A percentile compares a stretch with the other conserved stretches of the same genome.
phyloP scores from a whole-genome alignment of 2,329 filamentous ascomycete genomes.

The Lasiodiplodia citricola region DNA sequence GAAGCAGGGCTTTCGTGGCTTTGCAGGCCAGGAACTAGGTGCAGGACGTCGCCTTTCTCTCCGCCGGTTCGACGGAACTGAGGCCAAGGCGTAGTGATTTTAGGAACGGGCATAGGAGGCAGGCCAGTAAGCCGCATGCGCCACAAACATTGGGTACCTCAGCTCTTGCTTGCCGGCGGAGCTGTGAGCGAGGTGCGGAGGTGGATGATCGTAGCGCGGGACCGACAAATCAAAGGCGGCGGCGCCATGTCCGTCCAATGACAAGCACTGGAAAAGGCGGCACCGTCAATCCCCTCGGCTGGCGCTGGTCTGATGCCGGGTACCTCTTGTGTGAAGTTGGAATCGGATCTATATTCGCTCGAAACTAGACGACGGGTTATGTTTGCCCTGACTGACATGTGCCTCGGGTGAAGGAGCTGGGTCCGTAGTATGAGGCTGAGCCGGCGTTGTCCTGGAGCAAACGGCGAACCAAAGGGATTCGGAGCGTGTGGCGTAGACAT shows the following conservation, averaged over 20 bases:
- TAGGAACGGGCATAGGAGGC: not conserved
- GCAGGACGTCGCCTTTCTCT: not conserved
- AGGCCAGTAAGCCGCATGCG: not conserved
- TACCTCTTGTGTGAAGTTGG: not conserved
- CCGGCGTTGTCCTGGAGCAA: no score
- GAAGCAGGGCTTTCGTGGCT: conserved; percentile 6
- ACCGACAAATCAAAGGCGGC: not conserved
- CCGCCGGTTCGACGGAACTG: not conserved
- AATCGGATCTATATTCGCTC: not conserved
- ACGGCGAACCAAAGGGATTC: no score
- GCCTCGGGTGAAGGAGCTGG: not conserved
- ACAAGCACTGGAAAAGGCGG: not conserved
- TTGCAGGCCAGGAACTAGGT: not conserved
- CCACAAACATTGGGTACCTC: not conserved
- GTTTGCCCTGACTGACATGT: no score
- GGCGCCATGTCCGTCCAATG: not conserved
- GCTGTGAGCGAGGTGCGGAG: not conserved
- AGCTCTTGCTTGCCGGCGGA: no score
- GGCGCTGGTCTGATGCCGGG: not conserved
- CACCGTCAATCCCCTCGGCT: not conserved
- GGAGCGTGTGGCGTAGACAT: no score
- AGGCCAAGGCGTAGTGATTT: not conserved
- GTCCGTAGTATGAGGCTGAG: no score
- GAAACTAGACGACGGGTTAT: no score
- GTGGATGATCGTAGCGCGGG: not conserved